phyloP scores from a whole-genome alignment of 495 filamentous ascomycete species.

The Talaromyces trachyspermus region DNA sequence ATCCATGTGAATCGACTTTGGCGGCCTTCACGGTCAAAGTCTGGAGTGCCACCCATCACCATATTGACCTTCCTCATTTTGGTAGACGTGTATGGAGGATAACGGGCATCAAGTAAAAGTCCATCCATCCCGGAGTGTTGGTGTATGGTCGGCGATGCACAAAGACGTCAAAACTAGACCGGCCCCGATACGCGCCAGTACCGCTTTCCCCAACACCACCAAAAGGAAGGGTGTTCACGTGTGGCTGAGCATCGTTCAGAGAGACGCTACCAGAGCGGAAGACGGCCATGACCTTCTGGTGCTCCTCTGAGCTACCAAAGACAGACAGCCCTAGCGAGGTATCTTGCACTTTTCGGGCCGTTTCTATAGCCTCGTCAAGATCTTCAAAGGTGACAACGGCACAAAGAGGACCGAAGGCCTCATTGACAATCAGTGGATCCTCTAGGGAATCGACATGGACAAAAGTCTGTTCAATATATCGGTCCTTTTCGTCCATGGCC shows the following conservation, averaged over 20 bases:
- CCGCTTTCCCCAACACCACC: constrained; percentile 88
- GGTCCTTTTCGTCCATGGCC: constrained; percentile 65
- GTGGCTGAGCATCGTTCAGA: constrained; percentile 77
- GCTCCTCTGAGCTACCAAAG: constrained; percentile 74
- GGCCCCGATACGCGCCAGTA: constrained; percentile 75
- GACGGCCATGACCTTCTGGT: constrained; percentile 54
- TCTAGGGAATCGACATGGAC: constrained; percentile 65
- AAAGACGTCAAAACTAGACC: constrained; percentile 78
- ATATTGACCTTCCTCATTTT: constrained; percentile 52
- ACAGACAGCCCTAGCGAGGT: constrained; percentile 78
- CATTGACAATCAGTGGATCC: constrained; percentile 70
- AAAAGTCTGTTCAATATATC: constrained; percentile 80
- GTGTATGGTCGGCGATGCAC: constrained; percentile 69
- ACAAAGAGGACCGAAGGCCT: constrained; percentile 87
- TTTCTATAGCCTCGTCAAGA: constrained; percentile 71
- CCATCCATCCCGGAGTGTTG: constrained; percentile 74
- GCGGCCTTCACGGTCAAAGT: constrained; percentile 76
- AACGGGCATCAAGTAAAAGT: constrained; percentile 66
- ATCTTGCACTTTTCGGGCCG: constrained; percentile 66
- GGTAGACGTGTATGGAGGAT: constrained; percentile 62
- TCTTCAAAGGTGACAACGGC: constrained; percentile 66
- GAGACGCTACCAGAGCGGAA: constrained; percentile 71
- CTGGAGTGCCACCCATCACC: constrained; percentile 53
- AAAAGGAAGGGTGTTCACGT: constrained; percentile 76
- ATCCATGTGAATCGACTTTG: constrained; percentile 43